Conservation (phyloP, 2,329 filamentous ascomycete genomes). For the Rachicladosporium sp. region DNA sequence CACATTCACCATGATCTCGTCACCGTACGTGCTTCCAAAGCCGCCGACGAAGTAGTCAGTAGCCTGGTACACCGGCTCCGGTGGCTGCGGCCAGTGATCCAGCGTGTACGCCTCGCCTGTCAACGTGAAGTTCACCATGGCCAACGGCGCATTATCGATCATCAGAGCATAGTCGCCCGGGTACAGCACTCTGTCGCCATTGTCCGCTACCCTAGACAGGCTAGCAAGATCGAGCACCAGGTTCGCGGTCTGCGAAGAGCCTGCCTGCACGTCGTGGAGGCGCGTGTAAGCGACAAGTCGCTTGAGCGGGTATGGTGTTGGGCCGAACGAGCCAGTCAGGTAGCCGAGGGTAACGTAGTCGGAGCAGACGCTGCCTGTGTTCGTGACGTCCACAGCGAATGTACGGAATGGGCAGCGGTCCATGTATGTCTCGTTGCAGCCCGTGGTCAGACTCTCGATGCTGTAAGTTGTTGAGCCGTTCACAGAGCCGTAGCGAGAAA, state of each 20-base stretch:
- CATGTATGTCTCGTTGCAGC: conserved; percentile 26
- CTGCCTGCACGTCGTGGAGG: conserved; percentile 21
- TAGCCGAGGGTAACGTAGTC: conserved; percentile 45
- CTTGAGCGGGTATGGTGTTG: conserved; percentile 41
- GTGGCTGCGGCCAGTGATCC: conserved; percentile 27
- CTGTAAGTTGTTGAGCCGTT: conserved; percentile 11
- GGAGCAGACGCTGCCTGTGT: conserved; percentile 34
- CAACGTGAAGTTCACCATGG: conserved; percentile 33
- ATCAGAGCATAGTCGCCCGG: conserved; percentile 40
- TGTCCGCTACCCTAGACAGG: conserved; percentile 38
- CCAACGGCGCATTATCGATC: conserved; percentile 33
- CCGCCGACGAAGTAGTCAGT: conserved; percentile 21
- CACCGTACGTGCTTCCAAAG: conserved; percentile 2
- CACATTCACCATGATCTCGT: no score
- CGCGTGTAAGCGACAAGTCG: conserved; percentile 40
- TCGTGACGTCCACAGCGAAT: conserved; percentile 34
- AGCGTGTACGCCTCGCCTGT: conserved; percentile 33
- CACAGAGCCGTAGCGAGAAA: conserved; percentile 10
- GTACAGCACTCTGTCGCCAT: conserved; percentile 41
- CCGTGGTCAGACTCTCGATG: conserved; percentile 27
- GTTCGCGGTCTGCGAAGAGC: conserved; percentile 16
- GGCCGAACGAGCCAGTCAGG: conserved; percentile 36
- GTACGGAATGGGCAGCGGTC: conserved; percentile 34
- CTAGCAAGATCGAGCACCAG: conserved; percentile 37
- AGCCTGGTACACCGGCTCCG: conserved; percentile 10